Evolutionary conservation across 164 flowering plant genomes (phyloP).

Genomic region (Liquidambar formosana): DNA sequence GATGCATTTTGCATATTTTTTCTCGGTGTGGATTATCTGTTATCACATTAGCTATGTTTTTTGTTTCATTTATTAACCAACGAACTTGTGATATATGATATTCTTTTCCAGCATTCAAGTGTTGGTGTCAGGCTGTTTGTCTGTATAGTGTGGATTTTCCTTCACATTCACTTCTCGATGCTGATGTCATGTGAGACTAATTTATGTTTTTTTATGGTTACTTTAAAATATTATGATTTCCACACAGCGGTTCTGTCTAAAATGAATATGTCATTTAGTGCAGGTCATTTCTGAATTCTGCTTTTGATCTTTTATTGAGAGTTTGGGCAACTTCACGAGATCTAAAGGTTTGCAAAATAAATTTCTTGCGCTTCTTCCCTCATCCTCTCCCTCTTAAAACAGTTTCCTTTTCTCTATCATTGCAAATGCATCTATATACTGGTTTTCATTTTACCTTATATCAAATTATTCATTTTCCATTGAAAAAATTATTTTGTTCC

Average conservation of each 20-base stretch:
- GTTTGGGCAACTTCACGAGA: slow-evolving; percentile 96
- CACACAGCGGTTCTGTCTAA: slow-evolving; percentile 2
- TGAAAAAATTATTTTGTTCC: no score
- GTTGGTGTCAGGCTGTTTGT: slow-evolving; percentile 96
- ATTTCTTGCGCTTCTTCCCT: neutral
- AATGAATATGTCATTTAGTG: slow-evolving; percentile 21
- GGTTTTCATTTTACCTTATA: no score
- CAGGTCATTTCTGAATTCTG: slow-evolving; percentile 96
- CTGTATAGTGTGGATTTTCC: slow-evolving; percentile 61
- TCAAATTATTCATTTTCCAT: no score
- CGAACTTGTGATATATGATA: neutral
- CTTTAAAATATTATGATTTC: neutral
- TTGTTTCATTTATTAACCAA: neutral
- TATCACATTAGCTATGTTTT: neutral
- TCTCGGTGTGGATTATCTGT: neutral
- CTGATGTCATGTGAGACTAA: slow-evolving; percentile 78
- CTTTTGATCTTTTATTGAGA: slow-evolving; percentile 90
- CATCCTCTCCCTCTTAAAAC: neutral
- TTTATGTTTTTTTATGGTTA: slow-evolving; percentile 3
- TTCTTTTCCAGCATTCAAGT: slow-evolving; percentile 77
- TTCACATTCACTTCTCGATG: slow-evolving; percentile 57
- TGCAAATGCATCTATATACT: no score
- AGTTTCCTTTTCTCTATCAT: no score
- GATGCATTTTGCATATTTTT: neutral
- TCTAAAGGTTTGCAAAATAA: slow-evolving; percentile 57